Evolutionary conservation across 2,329 filamentous ascomycete genomes (phyloP).

Genomic region (Botrytis galanthina): DNA sequence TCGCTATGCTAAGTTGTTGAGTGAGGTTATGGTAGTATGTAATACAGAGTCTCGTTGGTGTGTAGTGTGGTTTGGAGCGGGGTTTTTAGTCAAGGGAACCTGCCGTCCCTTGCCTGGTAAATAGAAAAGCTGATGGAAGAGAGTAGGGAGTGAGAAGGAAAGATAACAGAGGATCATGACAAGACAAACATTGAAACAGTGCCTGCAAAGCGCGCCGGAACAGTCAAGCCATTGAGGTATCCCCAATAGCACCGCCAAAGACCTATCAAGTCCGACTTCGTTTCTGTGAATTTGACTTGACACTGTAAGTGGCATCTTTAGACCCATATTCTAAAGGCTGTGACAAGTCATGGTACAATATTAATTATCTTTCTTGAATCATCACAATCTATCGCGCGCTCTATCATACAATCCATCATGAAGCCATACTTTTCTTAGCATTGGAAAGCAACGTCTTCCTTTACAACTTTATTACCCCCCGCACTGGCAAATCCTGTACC

Average conservation of each 20-base stretch:
- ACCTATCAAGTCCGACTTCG: not conserved
- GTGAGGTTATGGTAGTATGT: no score
- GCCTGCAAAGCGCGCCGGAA: no score
- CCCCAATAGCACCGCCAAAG: fast-evolving
- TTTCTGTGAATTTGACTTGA: not conserved
- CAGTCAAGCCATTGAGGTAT: not conserved
- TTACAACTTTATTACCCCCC: constrained; percentile 80
- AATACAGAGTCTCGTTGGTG: no score
- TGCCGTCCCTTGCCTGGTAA: no score
- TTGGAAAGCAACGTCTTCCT: constrained; percentile 76
- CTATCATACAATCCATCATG: not conserved
- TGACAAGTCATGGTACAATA: not conserved
- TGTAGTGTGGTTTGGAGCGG: no score
- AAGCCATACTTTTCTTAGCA: constrained; percentile 48
- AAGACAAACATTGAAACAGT: no score
- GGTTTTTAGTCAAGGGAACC: no score
- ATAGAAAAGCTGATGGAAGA: no score
- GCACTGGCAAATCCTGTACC: constrained; percentile 90
- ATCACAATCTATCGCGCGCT: not conserved
- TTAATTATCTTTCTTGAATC: not conserved
- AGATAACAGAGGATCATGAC: no score
- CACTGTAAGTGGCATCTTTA: not conserved
- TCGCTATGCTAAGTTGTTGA: no score
- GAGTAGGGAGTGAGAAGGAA: no score
- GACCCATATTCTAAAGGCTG: not conserved